Base-by-base conservation (phyloP, 192 early-diverging fungal genomes). In the Chytriomyces confervae region DNA sequence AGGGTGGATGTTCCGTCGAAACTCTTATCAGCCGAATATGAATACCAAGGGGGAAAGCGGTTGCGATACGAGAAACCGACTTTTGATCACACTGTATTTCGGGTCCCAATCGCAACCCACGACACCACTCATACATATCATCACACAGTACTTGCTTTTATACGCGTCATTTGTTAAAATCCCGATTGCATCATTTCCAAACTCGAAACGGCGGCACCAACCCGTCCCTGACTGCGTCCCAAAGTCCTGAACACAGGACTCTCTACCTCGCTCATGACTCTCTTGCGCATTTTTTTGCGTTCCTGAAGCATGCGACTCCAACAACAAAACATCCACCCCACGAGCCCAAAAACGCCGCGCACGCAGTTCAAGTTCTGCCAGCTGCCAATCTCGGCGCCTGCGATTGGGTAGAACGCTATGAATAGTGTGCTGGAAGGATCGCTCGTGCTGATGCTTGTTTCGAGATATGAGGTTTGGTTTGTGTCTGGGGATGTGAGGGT, bases 271-370 rank as follows among this genome's bases (percentile, higher is more conserved):
- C 20, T 27, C 24, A 20, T 65, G 11, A 16, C 3, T 65, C 36
- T 65, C 24, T 27, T 65, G 20, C 36, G 36, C 24, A 43, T 23
- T 13, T 43, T 65, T 27, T 43, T 27, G 20, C 45, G 46, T 24
- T 11, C 36, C 13, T 24, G 16, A 62, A 79, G 48, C 69, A 70
- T 53, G 5, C 77, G 69, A 9, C 36, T 50, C 45, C 72, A 45
- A 45, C 77, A 72, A 47, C 62, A 79, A 50, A 79, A 71, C 11
- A 60, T 24, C 77, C 77, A 79, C 24, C 77, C 77, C 36, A 46
- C 23, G 3, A 72, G 9, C 7, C 77, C 77, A 36, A 71, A 63
- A 1, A 69, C 61, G 1, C 69, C 77, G 2, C 77, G 69, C 29
- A 48, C 47, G 0, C 45, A 62, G 62, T 79, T 79, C 48, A 79